Conservation (phyloP, 1,139 yeast genomes). For the Candida glucosophila region DNA sequence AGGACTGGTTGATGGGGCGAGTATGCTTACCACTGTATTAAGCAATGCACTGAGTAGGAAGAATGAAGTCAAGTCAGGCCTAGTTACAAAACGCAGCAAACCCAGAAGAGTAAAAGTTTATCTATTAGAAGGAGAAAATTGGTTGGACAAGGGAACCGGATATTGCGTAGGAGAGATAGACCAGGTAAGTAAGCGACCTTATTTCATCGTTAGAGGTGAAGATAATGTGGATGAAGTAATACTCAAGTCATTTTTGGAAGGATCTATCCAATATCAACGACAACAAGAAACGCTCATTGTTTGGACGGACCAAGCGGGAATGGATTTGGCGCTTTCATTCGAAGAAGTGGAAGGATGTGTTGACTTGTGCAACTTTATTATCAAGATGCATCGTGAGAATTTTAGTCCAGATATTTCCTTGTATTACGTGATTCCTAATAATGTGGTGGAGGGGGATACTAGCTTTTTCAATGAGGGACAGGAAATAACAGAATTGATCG, state of each 20-base stretch:
- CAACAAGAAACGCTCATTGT: constrained; percentile 93
- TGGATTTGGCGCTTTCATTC: constrained; percentile 82
- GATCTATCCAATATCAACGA: constrained; percentile 76
- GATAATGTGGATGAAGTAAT: constrained; percentile 49
- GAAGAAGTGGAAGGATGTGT: constrained; percentile 91
- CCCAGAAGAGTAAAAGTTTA: constrained; percentile 87
- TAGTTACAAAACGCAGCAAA: constrained; percentile 6
- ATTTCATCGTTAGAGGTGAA: constrained; percentile 68
- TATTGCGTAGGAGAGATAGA: constrained; percentile 68
- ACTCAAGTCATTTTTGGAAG: constrained; percentile 59
- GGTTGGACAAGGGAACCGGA: constrained; percentile 95
- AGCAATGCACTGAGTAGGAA: too few relatives aligned
- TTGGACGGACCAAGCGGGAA: constrained; percentile 79
- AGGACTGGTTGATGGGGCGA: too few relatives aligned
- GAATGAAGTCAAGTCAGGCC: too few relatives aligned
- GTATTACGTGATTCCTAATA: constrained; percentile 47
- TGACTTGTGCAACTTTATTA: constrained; percentile 70
- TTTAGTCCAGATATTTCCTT: constrained; percentile 64
- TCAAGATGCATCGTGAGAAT: constrained; percentile 52
- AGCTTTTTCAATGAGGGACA: constrained; percentile 12
- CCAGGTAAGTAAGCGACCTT: constrained; percentile 36
- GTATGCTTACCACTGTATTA: too few relatives aligned
- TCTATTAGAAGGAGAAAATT: constrained; percentile 67
- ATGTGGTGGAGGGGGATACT: constrained; percentile 14
- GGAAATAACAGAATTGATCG: constrained; percentile 66